These are phyloP conservation scores for Sistotremastrum niveocremeum DNA, from an alignment of 768 basidiomycete species.

Conservation along the genomic window DNA sequence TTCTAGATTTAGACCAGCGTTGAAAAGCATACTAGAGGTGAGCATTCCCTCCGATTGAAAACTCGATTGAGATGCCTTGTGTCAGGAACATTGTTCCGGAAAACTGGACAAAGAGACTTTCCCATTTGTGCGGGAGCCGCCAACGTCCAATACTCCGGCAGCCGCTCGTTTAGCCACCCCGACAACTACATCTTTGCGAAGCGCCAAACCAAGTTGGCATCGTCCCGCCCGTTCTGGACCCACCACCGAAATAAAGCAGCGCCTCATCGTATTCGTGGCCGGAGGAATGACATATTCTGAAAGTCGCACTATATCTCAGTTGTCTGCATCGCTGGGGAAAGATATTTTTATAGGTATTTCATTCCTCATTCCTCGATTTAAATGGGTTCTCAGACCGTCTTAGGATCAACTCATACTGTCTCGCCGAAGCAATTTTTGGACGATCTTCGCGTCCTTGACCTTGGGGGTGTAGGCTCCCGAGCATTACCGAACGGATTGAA, in stretches of 20 bases:
- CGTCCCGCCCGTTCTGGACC: constrained; percentile 47
- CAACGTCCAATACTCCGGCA: constrained; percentile 33
- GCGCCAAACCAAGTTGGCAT: constrained; percentile 84
- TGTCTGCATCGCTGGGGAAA: constrained; percentile 62
- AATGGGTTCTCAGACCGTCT: neutral
- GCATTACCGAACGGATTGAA: constrained; percentile 53
- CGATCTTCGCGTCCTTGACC: constrained; percentile 76
- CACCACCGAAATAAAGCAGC: constrained; percentile 43
- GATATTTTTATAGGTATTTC: constrained; percentile 81
- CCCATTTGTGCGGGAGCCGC: constrained; percentile 81
- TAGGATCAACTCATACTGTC: constrained; percentile 81
- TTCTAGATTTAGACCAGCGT: constrained; percentile 78
- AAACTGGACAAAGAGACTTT: constrained; percentile 70
- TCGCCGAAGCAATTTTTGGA: constrained; percentile 78
- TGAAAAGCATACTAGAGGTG: constrained; percentile 78
- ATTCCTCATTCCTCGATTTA: neutral
- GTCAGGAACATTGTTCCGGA: constrained; percentile 68
- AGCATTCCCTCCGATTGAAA: neutral
- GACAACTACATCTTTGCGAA: constrained; percentile 61
- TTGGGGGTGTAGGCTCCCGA: constrained; percentile 74
- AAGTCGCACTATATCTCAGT: constrained; percentile 74
- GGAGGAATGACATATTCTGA: constrained; percentile 97
- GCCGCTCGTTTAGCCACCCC: constrained; percentile 24
- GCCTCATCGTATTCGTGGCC: constrained; percentile 80
- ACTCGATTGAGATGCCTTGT: neutral